phyloP scores from a whole-genome alignment of 495 filamentous ascomycete species.

The Podospora comata region DNA sequence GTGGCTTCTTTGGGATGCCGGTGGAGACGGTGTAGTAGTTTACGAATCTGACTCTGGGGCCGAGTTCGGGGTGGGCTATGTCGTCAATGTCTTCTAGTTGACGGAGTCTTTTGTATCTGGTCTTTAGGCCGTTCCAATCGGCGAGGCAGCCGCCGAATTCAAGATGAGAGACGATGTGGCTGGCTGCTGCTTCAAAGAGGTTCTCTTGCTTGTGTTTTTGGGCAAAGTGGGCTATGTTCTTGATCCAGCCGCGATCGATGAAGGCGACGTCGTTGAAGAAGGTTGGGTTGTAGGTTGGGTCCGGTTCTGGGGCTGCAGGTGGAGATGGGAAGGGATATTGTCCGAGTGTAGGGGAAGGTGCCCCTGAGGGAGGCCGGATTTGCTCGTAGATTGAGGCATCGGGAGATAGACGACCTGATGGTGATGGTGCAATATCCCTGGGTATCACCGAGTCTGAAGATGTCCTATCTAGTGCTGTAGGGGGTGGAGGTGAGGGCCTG shows the following conservation, averaged over 20 bases:
- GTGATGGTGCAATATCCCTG: not conserved
- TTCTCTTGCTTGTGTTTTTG: conserved; percentile 69
- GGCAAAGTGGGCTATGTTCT: conserved; percentile 70
- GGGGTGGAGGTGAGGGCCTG: conserved; percentile 49
- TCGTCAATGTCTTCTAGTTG: conserved; percentile 65
- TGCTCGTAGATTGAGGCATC: conserved; percentile 38
- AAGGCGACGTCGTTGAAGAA: conserved; percentile 70
- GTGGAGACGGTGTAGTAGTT: conserved; percentile 91
- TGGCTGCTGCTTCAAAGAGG: conserved; percentile 62
- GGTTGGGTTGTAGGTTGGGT: conserved; percentile 68
- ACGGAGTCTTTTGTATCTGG: conserved; percentile 64
- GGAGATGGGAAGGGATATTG: conserved; percentile 19
- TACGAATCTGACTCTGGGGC: conserved; percentile 63
- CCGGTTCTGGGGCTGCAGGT: conserved; percentile 27
- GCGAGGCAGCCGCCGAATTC: conserved; percentile 80
- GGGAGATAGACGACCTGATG: conserved; percentile 27
- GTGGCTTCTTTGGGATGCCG: conserved; percentile 53
- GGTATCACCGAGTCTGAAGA: conserved; percentile 2
- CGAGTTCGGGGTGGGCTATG: conserved; percentile 13
- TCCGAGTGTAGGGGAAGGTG: conserved; percentile 23
- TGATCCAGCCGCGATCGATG: conserved; percentile 61
- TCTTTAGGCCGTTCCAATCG: conserved; percentile 66
- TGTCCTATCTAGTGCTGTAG: conserved; percentile 23
- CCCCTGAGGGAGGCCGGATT: conserved; percentile 29
- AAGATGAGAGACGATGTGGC: conserved; percentile 73